Conservation (phyloP, 257 asterid genomes). For the Nicotiana knightiana region DNA sequence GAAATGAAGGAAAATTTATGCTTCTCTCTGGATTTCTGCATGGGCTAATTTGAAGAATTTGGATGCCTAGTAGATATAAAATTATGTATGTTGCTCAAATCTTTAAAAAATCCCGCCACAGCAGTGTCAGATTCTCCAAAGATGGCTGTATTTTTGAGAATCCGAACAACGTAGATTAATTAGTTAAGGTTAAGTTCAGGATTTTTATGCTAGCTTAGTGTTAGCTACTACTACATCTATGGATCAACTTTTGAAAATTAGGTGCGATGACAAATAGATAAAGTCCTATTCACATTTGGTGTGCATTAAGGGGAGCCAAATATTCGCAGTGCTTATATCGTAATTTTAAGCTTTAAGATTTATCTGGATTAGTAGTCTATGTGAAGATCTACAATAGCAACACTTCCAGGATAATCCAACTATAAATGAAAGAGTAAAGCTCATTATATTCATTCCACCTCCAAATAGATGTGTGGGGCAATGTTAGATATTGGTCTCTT, state of each 20-base stretch:
- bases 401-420: neutral
- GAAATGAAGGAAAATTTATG: conserved; percentile 7
- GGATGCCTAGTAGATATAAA: neutral
- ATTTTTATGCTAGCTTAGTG: neutral
- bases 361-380: neutral
- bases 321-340: neutral
- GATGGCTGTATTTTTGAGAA: neutral
- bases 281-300: neutral
- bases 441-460: too few relatives aligned
- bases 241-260: neutral
- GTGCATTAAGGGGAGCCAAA: neutral
- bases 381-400: neutral
- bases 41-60: neutral
- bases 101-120: neutral
- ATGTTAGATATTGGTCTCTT: too few relatives aligned
- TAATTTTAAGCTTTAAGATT: neutral
- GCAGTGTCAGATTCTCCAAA: neutral
- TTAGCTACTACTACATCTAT: neutral
- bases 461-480: too few relatives aligned
- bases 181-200: neutral
- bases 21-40: neutral
- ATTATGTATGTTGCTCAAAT: neutral
- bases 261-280: neutral
- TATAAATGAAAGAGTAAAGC: too few relatives aligned
- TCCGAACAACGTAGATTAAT: neutral